phyloP scores from a whole-genome alignment of 306 rosid genomes.

The Sindora glabra region DNA sequence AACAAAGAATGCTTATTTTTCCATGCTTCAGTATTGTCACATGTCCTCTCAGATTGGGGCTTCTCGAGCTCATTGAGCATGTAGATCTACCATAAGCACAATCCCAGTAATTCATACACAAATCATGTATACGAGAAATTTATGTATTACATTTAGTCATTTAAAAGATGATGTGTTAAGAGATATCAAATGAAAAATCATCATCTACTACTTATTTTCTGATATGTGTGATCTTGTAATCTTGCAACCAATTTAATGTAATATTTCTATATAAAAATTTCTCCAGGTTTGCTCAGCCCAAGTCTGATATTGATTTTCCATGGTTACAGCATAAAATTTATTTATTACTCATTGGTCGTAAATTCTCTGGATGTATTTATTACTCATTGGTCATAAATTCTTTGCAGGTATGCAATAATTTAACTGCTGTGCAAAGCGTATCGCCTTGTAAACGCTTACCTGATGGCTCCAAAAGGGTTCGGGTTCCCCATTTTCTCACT shows the following conservation, averaged over 20 bases:
- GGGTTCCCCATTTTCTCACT: constrained; percentile 53
- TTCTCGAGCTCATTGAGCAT: background rate
- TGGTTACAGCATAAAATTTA: constrained; percentile 4
- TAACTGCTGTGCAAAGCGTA: constrained; percentile 32
- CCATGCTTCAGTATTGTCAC: background rate
- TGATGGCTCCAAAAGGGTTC: constrained; percentile 88
- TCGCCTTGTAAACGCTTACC: constrained; percentile 76
- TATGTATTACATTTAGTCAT: no score
- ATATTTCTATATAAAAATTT: no score
- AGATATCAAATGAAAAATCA: no score
- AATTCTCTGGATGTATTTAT: no score
- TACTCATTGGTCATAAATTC: background rate
- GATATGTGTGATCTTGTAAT: no score
- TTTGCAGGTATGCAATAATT: constrained; percentile 47
- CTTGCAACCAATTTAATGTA: no score
- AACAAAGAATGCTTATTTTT: constrained; percentile 6
- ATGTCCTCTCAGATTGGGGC: background rate
- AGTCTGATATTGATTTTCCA: background rate
- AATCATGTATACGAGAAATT: no score
- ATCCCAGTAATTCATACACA: background rate
- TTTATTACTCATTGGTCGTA: no score
- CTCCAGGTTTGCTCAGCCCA: background rate
- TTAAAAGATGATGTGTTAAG: no score
- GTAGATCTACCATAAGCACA: no score
- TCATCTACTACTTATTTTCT: no score